Evolutionary conservation across 179 eudicot genomes (phyloP).

Genomic region (Sideroxylon spinosum): DNA sequence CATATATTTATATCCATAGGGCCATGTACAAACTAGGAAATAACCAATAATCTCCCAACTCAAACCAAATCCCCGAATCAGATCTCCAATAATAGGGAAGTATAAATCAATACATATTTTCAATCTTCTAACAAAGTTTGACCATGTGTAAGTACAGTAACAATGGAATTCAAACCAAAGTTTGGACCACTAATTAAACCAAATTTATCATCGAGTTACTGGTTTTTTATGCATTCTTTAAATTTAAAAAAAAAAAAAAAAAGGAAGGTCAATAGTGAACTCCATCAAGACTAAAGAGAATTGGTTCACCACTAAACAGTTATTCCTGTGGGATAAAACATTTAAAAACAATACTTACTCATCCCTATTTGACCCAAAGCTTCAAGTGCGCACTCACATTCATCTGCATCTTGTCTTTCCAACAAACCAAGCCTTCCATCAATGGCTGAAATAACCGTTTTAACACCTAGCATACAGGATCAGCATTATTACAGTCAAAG

Average conservation of each 20-base stretch:
- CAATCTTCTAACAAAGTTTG: background rate
- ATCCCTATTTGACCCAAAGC: conserved; percentile 85
- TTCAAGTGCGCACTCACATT: conserved; percentile 79
- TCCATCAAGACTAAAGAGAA: background rate
- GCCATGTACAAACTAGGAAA: no score
- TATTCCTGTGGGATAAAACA: background rate
- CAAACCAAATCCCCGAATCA: no score
- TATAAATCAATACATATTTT: no score
- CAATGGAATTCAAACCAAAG: background rate
- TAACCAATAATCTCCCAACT: no score
- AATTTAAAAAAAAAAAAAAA: background rate
- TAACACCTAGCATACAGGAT: conserved; percentile 42
- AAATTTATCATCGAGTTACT: background rate
- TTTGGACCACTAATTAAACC: background rate
- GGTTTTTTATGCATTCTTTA: background rate
- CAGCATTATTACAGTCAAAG: background rate
- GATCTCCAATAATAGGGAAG: no score
- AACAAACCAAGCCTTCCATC: conserved; percentile 45
- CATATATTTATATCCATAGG: no score
- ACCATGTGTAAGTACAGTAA: background rate
- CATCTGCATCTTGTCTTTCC: conserved; percentile 66
- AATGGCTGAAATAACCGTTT: conserved; percentile 51
- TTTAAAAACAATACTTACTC: conserved; percentile 44
- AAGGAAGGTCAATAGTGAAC: background rate
- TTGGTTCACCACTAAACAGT: background rate